These are phyloP conservation scores for Chlamydomonas asymmetrica DNA, from an alignment of 139 green algal species.

Conservation along the genomic window DNA sequence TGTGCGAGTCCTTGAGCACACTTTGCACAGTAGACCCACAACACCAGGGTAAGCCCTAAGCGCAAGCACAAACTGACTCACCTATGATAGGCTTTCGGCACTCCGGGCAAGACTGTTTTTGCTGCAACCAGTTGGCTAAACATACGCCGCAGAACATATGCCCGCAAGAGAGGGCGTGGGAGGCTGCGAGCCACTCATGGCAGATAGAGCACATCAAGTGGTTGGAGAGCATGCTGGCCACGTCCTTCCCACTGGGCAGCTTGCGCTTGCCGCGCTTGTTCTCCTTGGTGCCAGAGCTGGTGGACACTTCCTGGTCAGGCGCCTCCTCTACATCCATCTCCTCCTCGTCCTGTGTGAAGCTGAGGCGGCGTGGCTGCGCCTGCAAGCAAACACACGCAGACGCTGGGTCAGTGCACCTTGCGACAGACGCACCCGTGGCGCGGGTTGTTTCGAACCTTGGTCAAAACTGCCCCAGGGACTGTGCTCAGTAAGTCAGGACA, in stretches of 20 bases:
- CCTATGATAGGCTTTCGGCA: slow-evolving; percentile 40
- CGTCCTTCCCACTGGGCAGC: slow-evolving; percentile 11
- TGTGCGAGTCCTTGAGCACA: too few species aligned
- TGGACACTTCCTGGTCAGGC: too few species aligned
- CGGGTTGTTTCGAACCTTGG: too few species aligned
- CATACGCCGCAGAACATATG: slow-evolving; percentile 34
- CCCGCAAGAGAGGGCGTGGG: slow-evolving; percentile 35
- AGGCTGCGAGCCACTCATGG: slow-evolving; percentile 42
- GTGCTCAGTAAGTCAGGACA: too few species aligned
- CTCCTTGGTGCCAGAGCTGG: slow-evolving; percentile 16
- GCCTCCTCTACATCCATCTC: slow-evolving; percentile 27
- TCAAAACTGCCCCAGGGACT: too few species aligned
- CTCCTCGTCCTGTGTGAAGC: too few species aligned
- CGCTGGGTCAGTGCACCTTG: too few species aligned
- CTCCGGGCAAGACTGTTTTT: slow-evolving; percentile 44
- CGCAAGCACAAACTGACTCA: not conserved
- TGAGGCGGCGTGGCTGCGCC: too few species aligned
- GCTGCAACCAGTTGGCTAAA: slow-evolving; percentile 24
- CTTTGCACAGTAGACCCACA: too few species aligned
- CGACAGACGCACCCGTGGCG: too few species aligned
- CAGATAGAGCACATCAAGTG: slow-evolving; percentile 50
- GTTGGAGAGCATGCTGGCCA: slow-evolving; percentile 14
- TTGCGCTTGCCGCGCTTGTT: slow-evolving; percentile 17
- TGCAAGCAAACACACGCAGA: too few species aligned
- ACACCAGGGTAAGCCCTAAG: too few species aligned